A percentile compares a stretch with the other conserved stretches of the same genome.
phyloP scores from a whole-genome alignment of 2,329 filamentous ascomycete genomes.

The Stromatinia cepivora region DNA sequence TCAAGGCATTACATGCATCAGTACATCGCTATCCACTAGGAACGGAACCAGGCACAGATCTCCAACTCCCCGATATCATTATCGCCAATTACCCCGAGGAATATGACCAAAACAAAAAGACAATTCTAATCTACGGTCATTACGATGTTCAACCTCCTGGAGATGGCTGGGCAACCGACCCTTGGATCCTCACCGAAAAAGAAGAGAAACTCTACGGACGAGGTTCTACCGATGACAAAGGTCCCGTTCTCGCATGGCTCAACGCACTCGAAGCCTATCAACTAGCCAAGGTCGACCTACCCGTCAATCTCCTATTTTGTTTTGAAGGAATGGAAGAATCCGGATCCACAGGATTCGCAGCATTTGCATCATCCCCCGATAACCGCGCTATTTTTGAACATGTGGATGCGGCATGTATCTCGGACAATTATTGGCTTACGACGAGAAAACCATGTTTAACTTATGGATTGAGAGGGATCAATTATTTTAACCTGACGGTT shows the following conservation, averaged over 20 bases:
- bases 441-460: conserved; percentile 11
- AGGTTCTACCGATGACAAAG: conserved; percentile 18
- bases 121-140: conserved; percentile 20
- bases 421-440: conserved; percentile 21
- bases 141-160: conserved; percentile 20
- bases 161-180: conserved; percentile 9
- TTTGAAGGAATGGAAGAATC: conserved; percentile 23
- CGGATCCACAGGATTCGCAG: conserved; percentile 7
- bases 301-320: conserved; percentile 16
- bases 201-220: conserved; percentile 16
- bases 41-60: neutral
- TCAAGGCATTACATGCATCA: neutral
- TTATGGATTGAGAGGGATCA: conserved; percentile 16
- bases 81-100: neutral
- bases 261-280: conserved; percentile 17
- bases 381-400: neutral
- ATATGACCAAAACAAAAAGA: neutral
- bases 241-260: conserved; percentile 17
- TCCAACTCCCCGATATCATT: conserved; percentile 3
- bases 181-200: conserved; percentile 10
- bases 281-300: neutral
- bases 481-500: conserved; percentile 14
- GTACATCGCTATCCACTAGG: neutral
- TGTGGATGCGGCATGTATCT: conserved; percentile 13
- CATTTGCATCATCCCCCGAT: neutral